Evolutionary conservation across 495 filamentous ascomycete species (phyloP).

Genomic region (Hypomontagnella monticulosa): DNA sequence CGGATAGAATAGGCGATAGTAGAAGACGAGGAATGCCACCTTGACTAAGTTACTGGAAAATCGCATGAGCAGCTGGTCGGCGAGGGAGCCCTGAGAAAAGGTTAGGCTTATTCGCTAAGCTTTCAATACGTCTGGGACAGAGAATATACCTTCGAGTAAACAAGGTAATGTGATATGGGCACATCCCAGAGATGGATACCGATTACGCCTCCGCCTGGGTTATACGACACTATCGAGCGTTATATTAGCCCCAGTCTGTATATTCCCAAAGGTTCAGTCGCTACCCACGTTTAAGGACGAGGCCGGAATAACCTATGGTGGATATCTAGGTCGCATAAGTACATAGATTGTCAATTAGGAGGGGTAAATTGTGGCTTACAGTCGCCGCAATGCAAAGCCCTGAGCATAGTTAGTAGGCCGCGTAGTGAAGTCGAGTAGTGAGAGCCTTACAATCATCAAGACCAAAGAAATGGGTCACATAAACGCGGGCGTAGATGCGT

Average conservation of each 20-base stretch:
- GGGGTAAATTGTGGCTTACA: constrained; percentile 6
- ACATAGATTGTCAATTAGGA: neutral
- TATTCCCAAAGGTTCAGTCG: neutral
- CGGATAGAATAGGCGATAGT: constrained; percentile 24
- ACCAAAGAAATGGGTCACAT: constrained; percentile 40
- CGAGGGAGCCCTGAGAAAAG: constrained; percentile 6
- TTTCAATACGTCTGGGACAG: neutral
- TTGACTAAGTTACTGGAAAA: constrained; percentile 29
- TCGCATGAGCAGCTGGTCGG: constrained; percentile 22
- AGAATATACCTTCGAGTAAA: constrained; percentile 18
- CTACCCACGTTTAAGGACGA: constrained; percentile 28
- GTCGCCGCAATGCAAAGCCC: constrained; percentile 32
- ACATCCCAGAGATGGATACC: constrained; percentile 36
- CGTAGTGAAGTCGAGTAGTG: neutral
- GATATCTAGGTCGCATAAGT: constrained; percentile 9
- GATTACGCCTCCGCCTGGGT: constrained; percentile 19
- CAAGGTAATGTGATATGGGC: constrained; percentile 18
- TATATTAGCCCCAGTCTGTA: neutral
- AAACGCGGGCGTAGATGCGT: constrained; percentile 38
- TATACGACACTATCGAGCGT: constrained; percentile 12
- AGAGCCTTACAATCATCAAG: constrained; percentile 45
- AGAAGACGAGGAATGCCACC: constrained; percentile 30
- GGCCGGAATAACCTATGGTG: constrained; percentile 23
- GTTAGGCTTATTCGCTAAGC: neutral
- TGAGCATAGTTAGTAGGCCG: neutral